These are phyloP conservation scores for Backusella tarrabulga DNA, from an alignment of 192 early-diverging fungal species.

Conservation along the genomic window DNA sequence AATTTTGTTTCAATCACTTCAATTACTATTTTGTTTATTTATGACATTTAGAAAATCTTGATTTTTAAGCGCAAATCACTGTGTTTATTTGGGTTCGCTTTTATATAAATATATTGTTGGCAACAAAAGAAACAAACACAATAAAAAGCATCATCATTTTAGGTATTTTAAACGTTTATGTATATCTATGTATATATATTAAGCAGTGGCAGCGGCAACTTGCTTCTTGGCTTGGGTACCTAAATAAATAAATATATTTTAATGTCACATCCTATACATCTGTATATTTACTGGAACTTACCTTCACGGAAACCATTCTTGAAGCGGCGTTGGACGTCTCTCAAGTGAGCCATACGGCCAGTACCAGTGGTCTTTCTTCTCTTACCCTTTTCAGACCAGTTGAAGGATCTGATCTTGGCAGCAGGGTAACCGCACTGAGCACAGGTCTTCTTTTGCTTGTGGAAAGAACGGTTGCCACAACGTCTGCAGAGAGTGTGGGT, in stretches of 20 bases:
- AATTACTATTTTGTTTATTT: background rate
- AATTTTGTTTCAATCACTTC: background rate
- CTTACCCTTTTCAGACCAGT: slow-evolving; percentile 96
- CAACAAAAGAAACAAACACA: background rate
- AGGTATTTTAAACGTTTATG: background rate
- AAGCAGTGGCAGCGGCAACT: slow-evolving; percentile 21
- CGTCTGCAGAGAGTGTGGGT: slow-evolving; percentile 98
- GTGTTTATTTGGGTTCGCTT: no score
- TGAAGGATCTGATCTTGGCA: slow-evolving; percentile 95
- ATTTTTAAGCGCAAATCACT: no score
- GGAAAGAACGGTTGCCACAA: slow-evolving; percentile 96
- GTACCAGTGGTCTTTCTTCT: slow-evolving; percentile 99
- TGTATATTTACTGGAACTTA: slow-evolving; percentile 12
- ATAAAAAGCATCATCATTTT: background rate
- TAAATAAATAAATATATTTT: background rate
- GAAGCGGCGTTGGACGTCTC: slow-evolving; percentile 87
- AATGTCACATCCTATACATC: background rate
- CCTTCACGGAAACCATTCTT: slow-evolving; percentile 98
- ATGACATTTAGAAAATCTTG: no score
- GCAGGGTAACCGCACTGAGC: slow-evolving; percentile 98
- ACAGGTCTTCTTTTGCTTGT: slow-evolving; percentile 99
- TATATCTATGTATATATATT: background rate
- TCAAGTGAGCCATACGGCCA: slow-evolving; percentile 96
- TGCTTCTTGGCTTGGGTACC: slow-evolving; percentile 23
- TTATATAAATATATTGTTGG: background rate